Base-by-base conservation (phyloP, 257 asterid genomes). In the Asclepias syriaca region DNA sequence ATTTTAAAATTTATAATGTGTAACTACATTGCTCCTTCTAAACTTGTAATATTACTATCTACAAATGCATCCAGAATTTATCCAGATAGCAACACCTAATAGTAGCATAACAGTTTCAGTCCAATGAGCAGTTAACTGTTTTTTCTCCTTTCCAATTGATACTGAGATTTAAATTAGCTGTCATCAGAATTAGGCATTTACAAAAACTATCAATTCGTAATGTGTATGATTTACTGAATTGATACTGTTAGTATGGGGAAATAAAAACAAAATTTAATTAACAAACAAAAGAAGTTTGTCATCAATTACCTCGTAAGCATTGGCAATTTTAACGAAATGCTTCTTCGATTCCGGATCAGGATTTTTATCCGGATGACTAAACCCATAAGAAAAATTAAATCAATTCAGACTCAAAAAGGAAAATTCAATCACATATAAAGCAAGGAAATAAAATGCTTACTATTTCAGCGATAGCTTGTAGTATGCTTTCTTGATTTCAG, bases 291-390 rank as follows among this genome's bases (percentile, higher is more conserved):
- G 27, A 57, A 3, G 19, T 8, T 53, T 18, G 58, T 58, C 27
- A 24, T 24, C 27, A 24, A 24, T 65, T 81, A 91, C 99, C 99
- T 89, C 97, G 64, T 94, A 94, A 57, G 99, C 97, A 87, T 86
- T 94, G 11, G 97, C 97, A 71, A 90, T 82, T 84, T 88, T 95
- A 59, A 95, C 97, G 74, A 90, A 92, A 46, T 67, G 11, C 81
- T 88, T 92, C 88, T 51, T 95, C 65, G 95, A 89, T 74, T 89
- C 99, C 0, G 97, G 96, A 85, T 88, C 97, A 34, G 95, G 96
- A 72, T 91, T 93, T 74, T 93, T 93, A 82, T 93, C 98, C 76
- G 96, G 97, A 82, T 93, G 97, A 80, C 98, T 90, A 50, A 75
- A 78, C 19, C 14, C 24, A 13, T 34, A 56, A 45, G 10, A 45